These are phyloP conservation scores for Chiua virens DNA, from an alignment of 768 basidiomycete species.

Conservation along the genomic window DNA sequence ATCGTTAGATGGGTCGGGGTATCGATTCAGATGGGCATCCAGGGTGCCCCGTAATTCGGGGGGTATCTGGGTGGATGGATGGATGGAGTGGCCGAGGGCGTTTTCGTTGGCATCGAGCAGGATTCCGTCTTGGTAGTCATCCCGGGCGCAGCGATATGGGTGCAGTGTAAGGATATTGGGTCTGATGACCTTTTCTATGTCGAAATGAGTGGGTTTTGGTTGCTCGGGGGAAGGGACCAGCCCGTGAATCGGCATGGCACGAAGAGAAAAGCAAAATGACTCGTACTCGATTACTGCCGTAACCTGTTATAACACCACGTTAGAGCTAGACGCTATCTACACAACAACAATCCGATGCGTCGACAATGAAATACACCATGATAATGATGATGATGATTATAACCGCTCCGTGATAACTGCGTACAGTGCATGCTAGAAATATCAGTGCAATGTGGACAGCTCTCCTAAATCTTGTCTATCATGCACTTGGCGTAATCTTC, in stretches of 20 bases:
- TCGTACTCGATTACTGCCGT: too few species aligned
- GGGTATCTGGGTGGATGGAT: constrained; percentile 31
- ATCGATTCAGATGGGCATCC: constrained; percentile 73
- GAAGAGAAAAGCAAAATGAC: too few species aligned
- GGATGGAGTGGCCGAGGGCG: constrained; percentile 83
- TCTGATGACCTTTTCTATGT: constrained; percentile 81
- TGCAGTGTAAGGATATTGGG: constrained; percentile 90
- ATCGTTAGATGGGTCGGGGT: constrained; percentile 90
- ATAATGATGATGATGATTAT: too few species aligned
- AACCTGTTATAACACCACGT: too few species aligned
- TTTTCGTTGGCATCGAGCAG: constrained; percentile 99
- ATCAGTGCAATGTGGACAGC: too few species aligned
- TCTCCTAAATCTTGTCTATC: not conserved
- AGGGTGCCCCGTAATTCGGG: constrained; percentile 39
- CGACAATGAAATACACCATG: too few species aligned
- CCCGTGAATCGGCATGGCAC: constrained; percentile 67
- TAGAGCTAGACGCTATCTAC: too few species aligned
- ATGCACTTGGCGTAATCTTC: constrained; percentile 38
- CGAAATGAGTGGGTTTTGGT: constrained; percentile 74
- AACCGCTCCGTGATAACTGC: too few species aligned
- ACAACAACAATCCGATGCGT: too few species aligned
- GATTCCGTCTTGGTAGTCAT: constrained; percentile 90
- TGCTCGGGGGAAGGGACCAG: constrained; percentile 45
- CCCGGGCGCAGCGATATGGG: constrained; percentile 94
- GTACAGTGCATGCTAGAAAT: too few species aligned